These are phyloP conservation scores for Cryphonectria carpinicola DNA, from an alignment of 2,329 filamentous ascomycete species.

Conservation along the genomic window DNA sequence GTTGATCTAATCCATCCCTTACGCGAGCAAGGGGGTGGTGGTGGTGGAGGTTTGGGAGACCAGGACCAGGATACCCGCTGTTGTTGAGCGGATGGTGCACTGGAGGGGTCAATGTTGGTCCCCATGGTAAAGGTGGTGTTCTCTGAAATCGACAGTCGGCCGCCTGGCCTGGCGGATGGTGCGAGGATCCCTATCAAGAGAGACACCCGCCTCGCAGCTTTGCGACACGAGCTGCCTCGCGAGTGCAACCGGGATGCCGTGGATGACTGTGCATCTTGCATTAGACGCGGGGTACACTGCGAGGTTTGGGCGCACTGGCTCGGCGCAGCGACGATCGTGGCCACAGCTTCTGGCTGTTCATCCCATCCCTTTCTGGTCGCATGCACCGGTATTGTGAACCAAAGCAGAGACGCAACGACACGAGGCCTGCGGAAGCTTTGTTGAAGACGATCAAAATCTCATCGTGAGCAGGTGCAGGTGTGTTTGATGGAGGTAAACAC, in stretches of 20 bases:
- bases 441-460: neutral
- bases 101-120: neutral
- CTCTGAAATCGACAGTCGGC: neutral
- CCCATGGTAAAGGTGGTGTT: neutral
- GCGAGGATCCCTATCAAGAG: neutral
- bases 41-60: conserved; percentile 5
- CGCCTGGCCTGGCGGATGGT: neutral
- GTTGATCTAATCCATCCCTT: conserved; percentile 15
- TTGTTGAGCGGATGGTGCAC: neutral
- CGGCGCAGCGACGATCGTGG: neutral
- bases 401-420: neutral
- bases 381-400: neutral
- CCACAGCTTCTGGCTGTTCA: neutral
- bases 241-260: neutral
- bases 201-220: neutral
- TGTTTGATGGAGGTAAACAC: neutral
- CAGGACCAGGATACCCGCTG: conserved; percentile 6
- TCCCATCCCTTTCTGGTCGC: neutral
- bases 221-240: neutral
- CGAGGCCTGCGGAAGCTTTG: neutral
- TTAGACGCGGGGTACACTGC: neutral
- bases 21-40: conserved; percentile 16
- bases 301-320: neutral
- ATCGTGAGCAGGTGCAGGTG: neutral
- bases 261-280: neutral